These are phyloP conservation scores for Eucalyptus caleyi DNA, from an alignment of 345 rosid genomes.

Conservation along the genomic window DNA sequence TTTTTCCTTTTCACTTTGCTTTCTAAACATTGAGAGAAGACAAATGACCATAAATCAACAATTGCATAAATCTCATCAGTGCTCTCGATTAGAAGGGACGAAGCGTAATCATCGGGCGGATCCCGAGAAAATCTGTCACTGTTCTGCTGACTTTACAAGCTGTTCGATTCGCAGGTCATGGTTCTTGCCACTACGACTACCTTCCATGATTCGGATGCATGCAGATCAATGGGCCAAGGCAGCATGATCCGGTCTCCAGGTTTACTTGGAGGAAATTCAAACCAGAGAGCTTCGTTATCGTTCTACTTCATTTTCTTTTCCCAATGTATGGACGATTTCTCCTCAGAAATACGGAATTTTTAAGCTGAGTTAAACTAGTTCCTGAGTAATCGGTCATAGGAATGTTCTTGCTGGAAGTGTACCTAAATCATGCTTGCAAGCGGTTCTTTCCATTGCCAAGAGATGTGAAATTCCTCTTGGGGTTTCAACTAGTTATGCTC, in stretches of 20 bases:
- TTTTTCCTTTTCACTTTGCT: not conserved
- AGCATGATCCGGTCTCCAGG: not conserved
- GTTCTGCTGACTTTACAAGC: not conserved
- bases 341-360: not conserved
- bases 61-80: not conserved
- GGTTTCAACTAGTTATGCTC: not conserved
- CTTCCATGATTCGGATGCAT: not conserved
- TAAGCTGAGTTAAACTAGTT: not conserved
- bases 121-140: not conserved
- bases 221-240: not conserved
- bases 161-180: not conserved
- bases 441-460: not conserved
- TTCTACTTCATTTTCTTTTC: not conserved
- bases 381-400: not conserved
- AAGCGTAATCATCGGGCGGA: not conserved
- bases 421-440: not conserved
- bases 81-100: not conserved
- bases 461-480: not conserved
- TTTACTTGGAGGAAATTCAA: not conserved
- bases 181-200: conserved; percentile 1
- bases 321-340: not conserved
- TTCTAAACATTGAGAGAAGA: not conserved
- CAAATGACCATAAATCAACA: not conserved
- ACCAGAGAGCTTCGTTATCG: not conserved
- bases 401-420: not conserved